phyloP scores from a whole-genome alignment of 208 protist genomes.

The Strigomonas culicis region DNA sequence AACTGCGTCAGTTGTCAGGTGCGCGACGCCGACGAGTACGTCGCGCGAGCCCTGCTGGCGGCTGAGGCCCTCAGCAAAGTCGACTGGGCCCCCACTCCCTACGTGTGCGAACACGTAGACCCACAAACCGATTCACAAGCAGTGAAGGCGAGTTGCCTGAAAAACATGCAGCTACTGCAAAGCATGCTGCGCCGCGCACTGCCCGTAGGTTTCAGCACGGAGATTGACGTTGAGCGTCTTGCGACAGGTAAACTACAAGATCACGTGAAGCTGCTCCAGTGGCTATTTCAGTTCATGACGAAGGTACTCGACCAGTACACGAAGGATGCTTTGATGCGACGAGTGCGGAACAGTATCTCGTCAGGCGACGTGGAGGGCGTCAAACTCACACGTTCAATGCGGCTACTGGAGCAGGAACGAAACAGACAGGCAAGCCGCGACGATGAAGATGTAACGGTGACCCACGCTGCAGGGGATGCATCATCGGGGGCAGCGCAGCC shows the following conservation, averaged over 20 bases:
- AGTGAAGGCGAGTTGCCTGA: conserved; percentile 39
- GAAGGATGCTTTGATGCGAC: conserved; percentile 39
- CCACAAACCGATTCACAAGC: conserved; percentile 44
- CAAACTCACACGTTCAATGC: conserved; percentile 41
- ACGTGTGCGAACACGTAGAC: conserved; percentile 60
- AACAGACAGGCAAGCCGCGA: neutral
- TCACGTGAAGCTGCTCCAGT: conserved; percentile 70
- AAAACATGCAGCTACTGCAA: conserved; percentile 71
- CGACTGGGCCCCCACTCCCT: conserved; percentile 53
- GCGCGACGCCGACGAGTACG: neutral
- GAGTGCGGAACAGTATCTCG: conserved; percentile 10
- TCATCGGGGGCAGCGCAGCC: too few species aligned
- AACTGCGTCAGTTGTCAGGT: conserved; percentile 29
- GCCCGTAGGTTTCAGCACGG: conserved; percentile 36
- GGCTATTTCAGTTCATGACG: conserved; percentile 73
- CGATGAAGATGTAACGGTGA: neutral
- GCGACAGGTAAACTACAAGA: conserved; percentile 78
- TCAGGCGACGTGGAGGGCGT: conserved; percentile 36
- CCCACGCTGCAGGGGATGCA: neutral
- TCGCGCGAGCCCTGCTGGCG: conserved; percentile 8
- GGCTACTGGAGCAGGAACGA: conserved; percentile 15
- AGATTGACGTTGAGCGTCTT: conserved; percentile 57
- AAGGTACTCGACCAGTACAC: conserved; percentile 73
- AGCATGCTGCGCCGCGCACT: conserved; percentile 60
- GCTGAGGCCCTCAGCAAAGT: conserved; percentile 25